Conservation (phyloP, 176 grass and related monocot genomes). For the Rhynchospora pubera region DNA sequence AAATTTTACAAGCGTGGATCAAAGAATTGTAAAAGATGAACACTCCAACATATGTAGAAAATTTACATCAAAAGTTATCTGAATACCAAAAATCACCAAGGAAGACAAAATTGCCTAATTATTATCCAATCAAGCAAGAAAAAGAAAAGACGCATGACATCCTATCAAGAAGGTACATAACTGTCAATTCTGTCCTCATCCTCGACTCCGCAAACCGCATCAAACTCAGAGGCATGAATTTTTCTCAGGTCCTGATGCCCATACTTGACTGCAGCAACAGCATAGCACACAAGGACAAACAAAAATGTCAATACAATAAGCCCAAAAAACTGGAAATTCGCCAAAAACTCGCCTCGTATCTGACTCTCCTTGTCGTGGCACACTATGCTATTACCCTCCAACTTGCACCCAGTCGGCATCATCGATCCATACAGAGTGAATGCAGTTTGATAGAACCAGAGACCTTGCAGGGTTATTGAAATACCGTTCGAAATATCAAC, state of each 20-base stretch:
- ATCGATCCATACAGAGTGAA: slow-evolving; percentile 74
- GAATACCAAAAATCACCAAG: not conserved
- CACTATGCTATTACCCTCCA: slow-evolving; percentile 30
- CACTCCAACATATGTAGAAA: not conserved
- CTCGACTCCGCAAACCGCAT: not conserved
- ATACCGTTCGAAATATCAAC: slow-evolving; percentile 43
- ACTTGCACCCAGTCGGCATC: slow-evolving; percentile 56
- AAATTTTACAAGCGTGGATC: not conserved
- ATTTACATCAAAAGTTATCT: slow-evolving; percentile 6
- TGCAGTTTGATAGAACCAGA: slow-evolving; percentile 99
- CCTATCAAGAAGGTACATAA: not conserved
- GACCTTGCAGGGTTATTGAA: slow-evolving; percentile 66
- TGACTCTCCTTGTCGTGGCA: slow-evolving; percentile 37
- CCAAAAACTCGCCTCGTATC: slow-evolving; percentile 62
- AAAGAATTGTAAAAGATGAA: not conserved
- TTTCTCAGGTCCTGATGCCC: slow-evolving; percentile 37
- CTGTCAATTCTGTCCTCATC: not conserved
- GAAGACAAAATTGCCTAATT: not conserved
- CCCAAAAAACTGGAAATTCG: slow-evolving; percentile 55
- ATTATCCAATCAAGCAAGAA: not conserved
- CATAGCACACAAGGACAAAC: slow-evolving; percentile 43
- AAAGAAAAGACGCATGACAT: not conserved
- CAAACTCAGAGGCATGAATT: slow-evolving; percentile 23
- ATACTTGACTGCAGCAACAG: slow-evolving; percentile 25
- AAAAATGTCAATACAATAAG: slow-evolving; percentile 40